Percentiles rank a stretch among this genome's conserved stretches.
Conservation (phyloP, 2,329 filamentous ascomycete species). For the Cladosporium oxysporum region DNA sequence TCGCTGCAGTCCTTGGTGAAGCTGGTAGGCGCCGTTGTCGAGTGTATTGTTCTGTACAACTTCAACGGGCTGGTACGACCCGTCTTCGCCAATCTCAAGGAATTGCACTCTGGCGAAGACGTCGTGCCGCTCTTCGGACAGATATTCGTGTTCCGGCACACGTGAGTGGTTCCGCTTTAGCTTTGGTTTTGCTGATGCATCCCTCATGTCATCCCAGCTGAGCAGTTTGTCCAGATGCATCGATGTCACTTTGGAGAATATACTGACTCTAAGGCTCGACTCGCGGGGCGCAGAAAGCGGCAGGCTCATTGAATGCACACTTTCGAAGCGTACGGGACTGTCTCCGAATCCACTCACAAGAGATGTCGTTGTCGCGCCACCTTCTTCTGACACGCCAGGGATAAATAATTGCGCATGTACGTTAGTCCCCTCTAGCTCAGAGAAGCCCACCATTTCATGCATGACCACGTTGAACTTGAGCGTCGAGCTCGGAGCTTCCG, state of each 20-base stretch:
- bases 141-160: conserved; percentile 89
- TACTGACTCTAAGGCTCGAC: conserved; percentile 77
- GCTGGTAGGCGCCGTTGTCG: conserved; percentile 87
- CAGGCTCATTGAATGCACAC: conserved; percentile 96
- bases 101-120: conserved; percentile 86
- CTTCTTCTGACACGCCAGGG: conserved; percentile 83
- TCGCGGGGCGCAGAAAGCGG: conserved; percentile 74
- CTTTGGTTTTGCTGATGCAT: conserved; percentile 60
- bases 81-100: conserved; percentile 86
- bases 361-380: conserved; percentile 87
- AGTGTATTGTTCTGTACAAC: conserved; percentile 82
- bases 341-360: conserved; percentile 95
- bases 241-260: conserved; percentile 85
- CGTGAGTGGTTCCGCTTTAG: conserved; percentile 61
- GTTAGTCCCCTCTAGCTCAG: conserved; percentile 91
- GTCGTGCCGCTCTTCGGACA: conserved; percentile 89
- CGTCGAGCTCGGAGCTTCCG: conserved; percentile 85
- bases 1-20: conserved; percentile 91
- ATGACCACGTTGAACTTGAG: conserved; percentile 99
- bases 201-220: conserved; percentile 98
- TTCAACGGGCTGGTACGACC: conserved; percentile 89
- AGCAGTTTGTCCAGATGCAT: conserved; percentile 97
- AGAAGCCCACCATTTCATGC: conserved; percentile 92
- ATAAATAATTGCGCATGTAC: conserved; percentile 98
- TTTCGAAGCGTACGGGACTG: conserved; percentile 88